Evolutionary conservation across 2,329 filamentous ascomycete genomes (phyloP).

Genomic region (Apiospora koreana): DNA sequence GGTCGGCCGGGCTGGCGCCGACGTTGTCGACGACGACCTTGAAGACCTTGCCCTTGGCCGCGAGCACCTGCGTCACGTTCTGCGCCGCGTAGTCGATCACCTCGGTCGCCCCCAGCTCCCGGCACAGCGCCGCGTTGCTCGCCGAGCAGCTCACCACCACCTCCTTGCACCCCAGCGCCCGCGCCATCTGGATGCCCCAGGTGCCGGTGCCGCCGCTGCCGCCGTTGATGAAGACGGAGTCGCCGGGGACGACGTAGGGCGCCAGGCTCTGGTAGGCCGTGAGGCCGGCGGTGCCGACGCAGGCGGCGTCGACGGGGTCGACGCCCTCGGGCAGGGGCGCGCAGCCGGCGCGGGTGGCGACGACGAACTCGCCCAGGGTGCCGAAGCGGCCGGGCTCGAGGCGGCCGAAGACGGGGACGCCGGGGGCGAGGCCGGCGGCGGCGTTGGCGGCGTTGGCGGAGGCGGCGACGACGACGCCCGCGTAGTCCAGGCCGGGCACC

Average conservation of each 20-base stretch:
- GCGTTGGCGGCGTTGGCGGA: constrained; percentile 21
- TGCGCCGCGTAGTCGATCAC: constrained; percentile 60
- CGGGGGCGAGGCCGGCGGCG: constrained; percentile 31
- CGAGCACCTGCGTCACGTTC: constrained; percentile 48
- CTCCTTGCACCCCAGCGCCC: constrained; percentile 54
- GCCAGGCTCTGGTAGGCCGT: constrained; percentile 51
- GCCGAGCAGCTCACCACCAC: constrained; percentile 62
- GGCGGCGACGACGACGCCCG: constrained; percentile 38
- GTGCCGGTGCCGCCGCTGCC: constrained; percentile 63
- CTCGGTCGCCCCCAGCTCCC: constrained; percentile 59
- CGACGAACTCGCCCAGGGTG: constrained; percentile 42
- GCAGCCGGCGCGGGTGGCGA: constrained; percentile 30
- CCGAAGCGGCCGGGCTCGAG: constrained; percentile 37
- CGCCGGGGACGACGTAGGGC: constrained; percentile 41
- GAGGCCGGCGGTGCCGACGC: constrained; percentile 44
- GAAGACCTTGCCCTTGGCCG: constrained; percentile 49
- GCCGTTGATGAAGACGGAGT: constrained; percentile 65
- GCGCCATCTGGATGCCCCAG: constrained; percentile 65
- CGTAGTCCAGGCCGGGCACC: constrained; percentile 53
- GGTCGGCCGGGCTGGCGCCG: constrained; percentile 40
- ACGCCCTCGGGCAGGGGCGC: constrained; percentile 45
- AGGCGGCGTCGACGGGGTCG: constrained; percentile 40
- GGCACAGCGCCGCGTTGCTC: constrained; percentile 57
- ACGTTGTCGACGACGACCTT: constrained; percentile 60
- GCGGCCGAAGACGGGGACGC: constrained; percentile 48